Evolutionary conservation across 371 early-diverging fungal genomes (phyloP).

Genomic region (Mortierella sp.): DNA sequence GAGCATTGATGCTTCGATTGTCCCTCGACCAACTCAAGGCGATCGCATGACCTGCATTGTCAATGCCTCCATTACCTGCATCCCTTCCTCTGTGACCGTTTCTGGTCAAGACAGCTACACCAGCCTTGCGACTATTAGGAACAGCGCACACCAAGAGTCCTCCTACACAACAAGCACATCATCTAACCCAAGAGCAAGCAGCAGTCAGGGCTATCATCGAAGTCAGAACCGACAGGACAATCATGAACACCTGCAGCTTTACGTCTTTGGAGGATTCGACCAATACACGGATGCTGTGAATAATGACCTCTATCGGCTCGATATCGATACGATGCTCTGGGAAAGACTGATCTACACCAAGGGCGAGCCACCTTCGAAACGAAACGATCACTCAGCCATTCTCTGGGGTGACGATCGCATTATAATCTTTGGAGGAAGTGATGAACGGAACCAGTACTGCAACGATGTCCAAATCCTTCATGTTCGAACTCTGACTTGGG

Average conservation of each 20-base stretch:
- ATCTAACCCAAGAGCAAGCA: constrained; percentile 11
- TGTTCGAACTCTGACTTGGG: constrained; percentile 73
- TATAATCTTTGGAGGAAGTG: constrained; percentile 83
- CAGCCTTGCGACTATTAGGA: constrained; percentile 1
- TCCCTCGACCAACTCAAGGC: constrained; percentile 61
- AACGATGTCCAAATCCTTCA: constrained; percentile 75
- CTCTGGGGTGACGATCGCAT: constrained; percentile 72
- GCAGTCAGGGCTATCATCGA: constrained; percentile 25
- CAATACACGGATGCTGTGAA: constrained; percentile 78
- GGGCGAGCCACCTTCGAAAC: constrained; percentile 71
- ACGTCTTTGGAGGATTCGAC: constrained; percentile 80
- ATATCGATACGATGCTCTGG: constrained; percentile 66
- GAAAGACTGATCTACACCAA: constrained; percentile 70
- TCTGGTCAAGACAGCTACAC: constrained; percentile 20
- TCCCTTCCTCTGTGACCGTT: constrained; percentile 34
- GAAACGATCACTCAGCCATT: constrained; percentile 77
- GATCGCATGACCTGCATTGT: constrained; percentile 70
- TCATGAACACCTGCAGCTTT: constrained; percentile 54
- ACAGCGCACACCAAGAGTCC: constrained; percentile 5
- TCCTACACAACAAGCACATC: neutral
- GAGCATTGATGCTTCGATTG: constrained; percentile 19
- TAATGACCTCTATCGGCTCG: constrained; percentile 69
- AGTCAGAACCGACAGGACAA: constrained; percentile 40
- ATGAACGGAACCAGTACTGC: constrained; percentile 68
- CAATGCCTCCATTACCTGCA: constrained; percentile 71